Percentiles rank a stretch among this genome's conserved stretches.
Evolutionary conservation across 2,329 filamentous ascomycete species (phyloP).

Genomic region (Cladosporium sp.): DNA sequence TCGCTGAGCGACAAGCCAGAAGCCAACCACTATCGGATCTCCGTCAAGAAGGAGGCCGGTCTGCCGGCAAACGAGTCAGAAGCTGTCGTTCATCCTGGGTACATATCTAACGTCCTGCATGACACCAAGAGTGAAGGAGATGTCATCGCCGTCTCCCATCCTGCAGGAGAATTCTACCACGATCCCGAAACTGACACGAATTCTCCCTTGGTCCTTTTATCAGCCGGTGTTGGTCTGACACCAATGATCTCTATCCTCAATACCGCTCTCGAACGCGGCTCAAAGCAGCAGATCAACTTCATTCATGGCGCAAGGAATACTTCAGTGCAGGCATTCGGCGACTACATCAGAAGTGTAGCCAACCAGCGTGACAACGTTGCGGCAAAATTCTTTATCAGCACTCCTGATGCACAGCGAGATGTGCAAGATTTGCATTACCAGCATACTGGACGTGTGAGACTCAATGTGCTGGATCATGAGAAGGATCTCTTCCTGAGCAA

Average conservation of each 20-base stretch:
- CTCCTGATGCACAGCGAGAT: constrained; percentile 43
- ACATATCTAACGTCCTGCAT: constrained; percentile 67
- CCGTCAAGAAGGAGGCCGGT: constrained; percentile 63
- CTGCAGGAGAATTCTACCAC: constrained; percentile 58
- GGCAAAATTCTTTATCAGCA: constrained; percentile 56
- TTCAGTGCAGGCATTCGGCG: constrained; percentile 52
- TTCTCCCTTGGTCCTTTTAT: constrained; percentile 61
- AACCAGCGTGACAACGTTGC: constrained; percentile 46
- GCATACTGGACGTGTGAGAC: constrained; percentile 54
- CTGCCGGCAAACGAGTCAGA: constrained; percentile 43
- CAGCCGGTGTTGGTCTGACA: constrained; percentile 65
- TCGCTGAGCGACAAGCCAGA: constrained; percentile 64
- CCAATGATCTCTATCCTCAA: constrained; percentile 64
- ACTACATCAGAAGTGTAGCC: constrained; percentile 44
- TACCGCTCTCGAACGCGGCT: constrained; percentile 38
- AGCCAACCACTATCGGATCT: constrained; percentile 63
- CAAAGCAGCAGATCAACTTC: constrained; percentile 54
- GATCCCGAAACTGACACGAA: constrained; percentile 43
- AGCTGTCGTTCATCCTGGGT: constrained; percentile 54
- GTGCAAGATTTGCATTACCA: constrained; percentile 55
- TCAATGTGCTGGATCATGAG: constrained; percentile 53
- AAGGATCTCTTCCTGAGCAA: constrained; percentile 55
- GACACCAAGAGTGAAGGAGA: constrained; percentile 59
- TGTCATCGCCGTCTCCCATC: constrained; percentile 61
- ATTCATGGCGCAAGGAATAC: constrained; percentile 57